These are phyloP conservation scores for Conringia planisiliqua DNA, from an alignment of 345 rosid species.

Conservation along the genomic window DNA sequence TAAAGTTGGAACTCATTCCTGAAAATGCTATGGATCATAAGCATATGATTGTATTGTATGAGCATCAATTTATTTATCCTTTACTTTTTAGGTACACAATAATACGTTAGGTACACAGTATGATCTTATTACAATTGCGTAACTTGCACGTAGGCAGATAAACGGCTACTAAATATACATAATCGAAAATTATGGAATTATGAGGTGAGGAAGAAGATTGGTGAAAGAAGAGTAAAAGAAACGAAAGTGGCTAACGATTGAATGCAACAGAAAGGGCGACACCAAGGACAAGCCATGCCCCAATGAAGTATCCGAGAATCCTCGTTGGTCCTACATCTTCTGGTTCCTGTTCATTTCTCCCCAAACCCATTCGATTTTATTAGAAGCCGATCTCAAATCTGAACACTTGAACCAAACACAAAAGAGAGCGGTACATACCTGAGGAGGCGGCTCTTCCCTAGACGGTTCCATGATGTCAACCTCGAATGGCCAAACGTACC, in stretches of 20 bases:
- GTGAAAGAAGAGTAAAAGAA: not conserved
- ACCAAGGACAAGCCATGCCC: conserved; percentile 65
- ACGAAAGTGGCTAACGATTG: conserved; percentile 35
- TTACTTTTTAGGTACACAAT: not conserved
- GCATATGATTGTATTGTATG: not conserved
- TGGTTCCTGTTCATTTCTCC: conserved; percentile 48
- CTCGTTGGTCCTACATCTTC: conserved; percentile 75
- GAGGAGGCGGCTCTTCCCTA: conserved; percentile 52
- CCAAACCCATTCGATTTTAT: not conserved
- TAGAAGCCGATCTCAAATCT: not conserved
- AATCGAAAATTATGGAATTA: not conserved
- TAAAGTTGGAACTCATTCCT: not conserved
- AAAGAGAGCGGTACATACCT: conserved; percentile 31
- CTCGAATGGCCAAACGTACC: conserved; percentile 77
- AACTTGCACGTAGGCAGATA: not conserved
- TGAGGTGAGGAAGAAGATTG: not conserved
- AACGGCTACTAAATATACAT: not conserved
- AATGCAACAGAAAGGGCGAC: conserved; percentile 52
- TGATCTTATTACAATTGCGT: not conserved
- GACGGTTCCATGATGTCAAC: conserved; percentile 49
- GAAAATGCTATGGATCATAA: not conserved
- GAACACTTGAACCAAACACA: not conserved
- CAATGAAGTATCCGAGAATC: conserved; percentile 62
- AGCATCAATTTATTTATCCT: not conserved
- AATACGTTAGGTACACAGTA: not conserved